Base-by-base conservation (phyloP, 257 asterid species). In the Solanum tarijense region DNA sequence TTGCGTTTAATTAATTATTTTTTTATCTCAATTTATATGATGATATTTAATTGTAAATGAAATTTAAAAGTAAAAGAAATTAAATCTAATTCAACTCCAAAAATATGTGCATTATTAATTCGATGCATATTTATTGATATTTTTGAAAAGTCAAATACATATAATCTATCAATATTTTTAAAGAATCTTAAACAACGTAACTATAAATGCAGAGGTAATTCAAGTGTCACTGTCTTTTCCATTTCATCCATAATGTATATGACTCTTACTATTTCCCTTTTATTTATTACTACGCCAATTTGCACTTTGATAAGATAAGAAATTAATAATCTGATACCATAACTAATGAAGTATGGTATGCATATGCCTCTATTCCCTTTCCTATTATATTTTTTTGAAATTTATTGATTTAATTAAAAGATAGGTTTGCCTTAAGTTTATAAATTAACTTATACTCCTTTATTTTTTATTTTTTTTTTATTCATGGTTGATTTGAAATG, bases 231-330 rank as follows among this genome's bases (percentile, higher is more conserved):
- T 35, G 12, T 78, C 48, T 76, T 39, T 78, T 43, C 84, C 73
- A 41, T 25, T 39, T 52, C 66, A 27, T 43, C 39, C 39, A 27
- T 43, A 20, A 69, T 69, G 7, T 29, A 46, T 4, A 81, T 46
- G 66, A 81, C 66, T 78, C 25, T 34, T 68, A 18, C 36, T 31
- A 7, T 5, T 20, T 20, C 66, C 1, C 14, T 62, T 62, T n/a
- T 62, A n/a, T n/a, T 79, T 27, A 34, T 88, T 48, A 55, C 23
- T 13, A 29, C 43, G 86, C 86, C 86, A 36, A 88, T 87, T 88
- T 91, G 88, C 83, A 87, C 48, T 6, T 86, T 66, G 86, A 71
- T 81, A 81, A 82, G 89, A 86, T 86, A 34, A 46, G 35, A 74
- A 82, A 82, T 82, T 9, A 48, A 46, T 48, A 16, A 27, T 55